Conservation (phyloP, 73 alveolate genomes). For the Paramecium sexaurelia region DNA sequence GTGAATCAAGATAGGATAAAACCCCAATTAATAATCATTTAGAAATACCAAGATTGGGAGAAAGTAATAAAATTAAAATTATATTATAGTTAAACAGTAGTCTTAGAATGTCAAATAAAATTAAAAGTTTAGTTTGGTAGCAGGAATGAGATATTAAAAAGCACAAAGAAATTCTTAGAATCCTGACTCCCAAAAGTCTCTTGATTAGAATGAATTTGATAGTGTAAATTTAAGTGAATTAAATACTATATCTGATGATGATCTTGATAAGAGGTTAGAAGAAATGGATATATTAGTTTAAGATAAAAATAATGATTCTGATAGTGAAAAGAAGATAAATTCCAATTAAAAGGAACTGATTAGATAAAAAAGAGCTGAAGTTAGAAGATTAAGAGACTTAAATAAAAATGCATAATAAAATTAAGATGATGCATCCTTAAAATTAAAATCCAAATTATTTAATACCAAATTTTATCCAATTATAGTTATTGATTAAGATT, state of each 20-base stretch:
- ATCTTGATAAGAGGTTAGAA: constrained; percentile 6
- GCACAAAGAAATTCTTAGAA: background rate
- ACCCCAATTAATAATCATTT: background rate
- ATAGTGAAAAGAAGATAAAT: background rate
- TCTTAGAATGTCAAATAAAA: background rate
- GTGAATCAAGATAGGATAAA: background rate
- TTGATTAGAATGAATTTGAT: constrained; percentile 4
- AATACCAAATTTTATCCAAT: constrained; percentile 4
- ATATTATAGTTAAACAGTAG: background rate
- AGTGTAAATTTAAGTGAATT: constrained; percentile 42
- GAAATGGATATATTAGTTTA: constrained; percentile 30
- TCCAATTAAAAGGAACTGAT: background rate
- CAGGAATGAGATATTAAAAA: background rate
- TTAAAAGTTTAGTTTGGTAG: background rate
- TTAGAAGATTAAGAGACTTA: constrained; percentile 21
- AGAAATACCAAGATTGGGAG: constrained; percentile 20
- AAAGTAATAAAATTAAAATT: background rate
- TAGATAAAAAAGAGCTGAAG: constrained; percentile 3
- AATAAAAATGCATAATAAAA: background rate
- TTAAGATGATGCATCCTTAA: background rate
- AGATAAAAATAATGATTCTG: background rate
- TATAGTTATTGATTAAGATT: background rate
- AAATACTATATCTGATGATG: constrained; percentile 18
- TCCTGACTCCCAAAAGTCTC: background rate
- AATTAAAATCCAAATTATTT: background rate